Conservation (phyloP, 208 protist genomes). For the Crithidia bombi region DNA sequence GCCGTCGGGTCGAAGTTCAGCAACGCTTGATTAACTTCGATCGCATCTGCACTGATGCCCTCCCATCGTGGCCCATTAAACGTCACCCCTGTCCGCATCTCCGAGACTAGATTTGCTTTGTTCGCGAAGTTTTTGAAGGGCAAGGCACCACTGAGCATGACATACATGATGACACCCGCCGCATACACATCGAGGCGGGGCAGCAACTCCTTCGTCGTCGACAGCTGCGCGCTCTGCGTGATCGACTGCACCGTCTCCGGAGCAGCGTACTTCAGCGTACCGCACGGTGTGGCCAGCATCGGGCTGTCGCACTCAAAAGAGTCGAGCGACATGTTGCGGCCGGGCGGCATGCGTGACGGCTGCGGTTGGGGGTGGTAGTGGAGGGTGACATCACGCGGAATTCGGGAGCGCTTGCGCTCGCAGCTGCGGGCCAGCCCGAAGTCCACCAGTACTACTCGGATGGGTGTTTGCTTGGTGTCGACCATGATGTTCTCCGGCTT, state of each 20-base stretch:
- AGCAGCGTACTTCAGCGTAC: constrained; percentile 84
- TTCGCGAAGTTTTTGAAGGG: constrained; percentile 75
- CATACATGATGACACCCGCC: constrained; percentile 79
- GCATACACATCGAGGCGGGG: constrained; percentile 81
- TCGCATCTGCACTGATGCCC: constrained; percentile 55
- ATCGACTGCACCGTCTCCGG: constrained; percentile 83
- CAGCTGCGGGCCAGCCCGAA: constrained; percentile 76
- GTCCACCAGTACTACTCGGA: constrained; percentile 78
- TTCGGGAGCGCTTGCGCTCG: constrained; percentile 20
- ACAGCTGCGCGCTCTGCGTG: constrained; percentile 53
- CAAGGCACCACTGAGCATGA: constrained; percentile 79
- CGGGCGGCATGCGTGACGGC: constrained; percentile 10
- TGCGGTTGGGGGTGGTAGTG: constrained; percentile 15
- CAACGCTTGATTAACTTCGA: constrained; percentile 52
- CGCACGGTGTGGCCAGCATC: constrained; percentile 83
- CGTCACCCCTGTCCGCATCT: constrained; percentile 71
- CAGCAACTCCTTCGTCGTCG: constrained; percentile 70
- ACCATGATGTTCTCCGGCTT: constrained; percentile 91
- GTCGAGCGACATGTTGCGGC: constrained; percentile 34
- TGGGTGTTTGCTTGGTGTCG: constrained; percentile 32
- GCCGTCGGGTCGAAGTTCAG: constrained; percentile 56
- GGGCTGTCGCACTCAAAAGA: constrained; percentile 70
- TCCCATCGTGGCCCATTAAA: constrained; percentile 71
- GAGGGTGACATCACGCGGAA: constrained; percentile 21
- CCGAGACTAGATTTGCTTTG: constrained; percentile 58